Evolutionary conservation across 805 yeast species (phyloP), one percentile per base, ranked within the genome.

Genomic region (Teunomyces barrocoloradensis): DNA sequence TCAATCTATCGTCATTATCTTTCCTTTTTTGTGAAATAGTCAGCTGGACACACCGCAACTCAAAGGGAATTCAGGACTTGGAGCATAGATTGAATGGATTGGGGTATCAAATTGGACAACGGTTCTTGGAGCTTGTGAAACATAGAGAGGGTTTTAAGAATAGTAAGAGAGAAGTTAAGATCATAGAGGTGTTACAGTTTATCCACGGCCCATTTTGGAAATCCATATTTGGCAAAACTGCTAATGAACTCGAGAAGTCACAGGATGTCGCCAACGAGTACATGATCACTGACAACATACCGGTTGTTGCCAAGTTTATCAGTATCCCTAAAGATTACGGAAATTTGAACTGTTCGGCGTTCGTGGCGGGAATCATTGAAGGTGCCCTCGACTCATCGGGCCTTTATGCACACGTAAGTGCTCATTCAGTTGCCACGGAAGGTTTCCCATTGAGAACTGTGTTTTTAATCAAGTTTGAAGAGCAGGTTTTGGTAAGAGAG

Each of bases 291-390:
- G 96, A 89, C 61, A 80, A 84, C 56, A 63, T 73, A 11, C 96
- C 96, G 5, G 56, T 87, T 40, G 73, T 89, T 34, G 75, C 87
- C n/a, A 80, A 79, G 55, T 89, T 75, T 59, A 81, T 89, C 9
- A 81, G 87, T 27, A 84, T 87, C 4, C 96, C 96, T 2, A 81
- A 79, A 54, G 96, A 89, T 53, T 82, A 85, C 59, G 83, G 87
- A 9, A 83, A 82, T 52, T 74, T 89, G 57, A 87, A 86, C 59
- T 87, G 94, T 59, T 83, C 85, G 12, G 91, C 96, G 0, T 87
- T 86, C 60, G 80, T 84, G 1, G 96, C 96, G 0, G 96, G 96
- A 0, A 77, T 89, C 12, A 75, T 89, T 35, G 96, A 89, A 62
- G 96, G 95, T 0, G 82, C 89, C 1, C 68, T 89, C 48, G 94